Conservation (phyloP, 208 protist species). For the Leishmania martiniquensis region DNA sequence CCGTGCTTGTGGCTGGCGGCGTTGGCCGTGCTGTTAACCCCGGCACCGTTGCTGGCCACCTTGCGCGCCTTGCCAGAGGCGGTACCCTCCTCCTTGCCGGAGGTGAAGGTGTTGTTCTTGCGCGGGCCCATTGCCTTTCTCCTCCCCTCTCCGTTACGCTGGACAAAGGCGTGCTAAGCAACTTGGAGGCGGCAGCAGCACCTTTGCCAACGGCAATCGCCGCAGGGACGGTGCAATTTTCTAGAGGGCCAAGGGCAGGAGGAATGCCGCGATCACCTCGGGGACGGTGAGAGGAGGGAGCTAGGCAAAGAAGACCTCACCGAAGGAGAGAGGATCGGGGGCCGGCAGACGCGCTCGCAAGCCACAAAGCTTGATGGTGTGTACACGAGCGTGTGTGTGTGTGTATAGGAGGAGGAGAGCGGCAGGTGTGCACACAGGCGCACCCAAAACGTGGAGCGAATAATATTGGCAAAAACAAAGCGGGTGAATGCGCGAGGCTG, state of each 20-base stretch:
- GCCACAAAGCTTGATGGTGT: neutral
- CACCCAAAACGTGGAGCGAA: neutral
- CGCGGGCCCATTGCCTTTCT: constrained; percentile 24
- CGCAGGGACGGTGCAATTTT: neutral
- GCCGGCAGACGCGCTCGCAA: neutral
- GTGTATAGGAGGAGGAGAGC: neutral
- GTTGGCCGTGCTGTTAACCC: neutral
- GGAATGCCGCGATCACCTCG: neutral
- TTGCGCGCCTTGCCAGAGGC: constrained; percentile 26
- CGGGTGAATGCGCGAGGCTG: no score
- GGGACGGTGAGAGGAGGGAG: neutral
- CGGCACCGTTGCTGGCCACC: neutral
- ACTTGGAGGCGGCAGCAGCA: neutral
- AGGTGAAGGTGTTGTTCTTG: constrained; percentile 24
- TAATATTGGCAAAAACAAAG: neutral
- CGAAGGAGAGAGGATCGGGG: neutral
- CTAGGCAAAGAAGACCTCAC: neutral
- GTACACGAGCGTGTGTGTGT: neutral
- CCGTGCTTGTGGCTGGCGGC: neutral
- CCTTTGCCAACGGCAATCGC: no score
- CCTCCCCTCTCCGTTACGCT: no score
- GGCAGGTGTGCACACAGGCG: neutral
- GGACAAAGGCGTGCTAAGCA: neutral
- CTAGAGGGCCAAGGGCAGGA: neutral
- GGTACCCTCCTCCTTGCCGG: constrained; percentile 31